Conservation (phyloP, 176 grass and related monocot genomes). For the Oryza officinalis region DNA sequence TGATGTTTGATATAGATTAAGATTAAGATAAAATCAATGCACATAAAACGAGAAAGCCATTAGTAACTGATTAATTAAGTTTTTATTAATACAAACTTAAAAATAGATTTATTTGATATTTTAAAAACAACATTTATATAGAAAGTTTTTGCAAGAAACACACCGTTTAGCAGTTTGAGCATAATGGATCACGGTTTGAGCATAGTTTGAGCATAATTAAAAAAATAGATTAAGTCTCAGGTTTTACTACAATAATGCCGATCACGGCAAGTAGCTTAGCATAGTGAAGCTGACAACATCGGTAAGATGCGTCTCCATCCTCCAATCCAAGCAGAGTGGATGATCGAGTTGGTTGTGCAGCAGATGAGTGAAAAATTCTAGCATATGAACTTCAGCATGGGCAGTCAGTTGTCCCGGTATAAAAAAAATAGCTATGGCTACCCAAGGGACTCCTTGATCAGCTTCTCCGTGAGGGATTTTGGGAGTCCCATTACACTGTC, state of each 20-base stretch:
- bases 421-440: slow-evolving; percentile 30
- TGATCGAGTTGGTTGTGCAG: neutral
- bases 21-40: too few relatives aligned
- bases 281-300: neutral
- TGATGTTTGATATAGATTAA: too few relatives aligned
- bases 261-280: neutral
- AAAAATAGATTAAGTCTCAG: neutral
- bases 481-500: slow-evolving; percentile 95
- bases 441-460: slow-evolving; percentile 73
- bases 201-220: too few relatives aligned
- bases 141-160: too few relatives aligned
- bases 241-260: neutral
- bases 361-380: neutral
- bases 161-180: too few relatives aligned
- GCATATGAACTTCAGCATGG: neutral
- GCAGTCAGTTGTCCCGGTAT: neutral
- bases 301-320: neutral
- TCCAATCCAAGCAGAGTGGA: neutral
- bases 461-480: slow-evolving; percentile 79
- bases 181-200: too few relatives aligned
- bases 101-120: too few relatives aligned
- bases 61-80: too few relatives aligned
- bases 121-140: too few relatives aligned
- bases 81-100: too few relatives aligned
- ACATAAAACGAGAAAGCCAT: too few relatives aligned